phyloP scores from a whole-genome alignment of 768 basidiomycete species.

The Collybia nuda region DNA sequence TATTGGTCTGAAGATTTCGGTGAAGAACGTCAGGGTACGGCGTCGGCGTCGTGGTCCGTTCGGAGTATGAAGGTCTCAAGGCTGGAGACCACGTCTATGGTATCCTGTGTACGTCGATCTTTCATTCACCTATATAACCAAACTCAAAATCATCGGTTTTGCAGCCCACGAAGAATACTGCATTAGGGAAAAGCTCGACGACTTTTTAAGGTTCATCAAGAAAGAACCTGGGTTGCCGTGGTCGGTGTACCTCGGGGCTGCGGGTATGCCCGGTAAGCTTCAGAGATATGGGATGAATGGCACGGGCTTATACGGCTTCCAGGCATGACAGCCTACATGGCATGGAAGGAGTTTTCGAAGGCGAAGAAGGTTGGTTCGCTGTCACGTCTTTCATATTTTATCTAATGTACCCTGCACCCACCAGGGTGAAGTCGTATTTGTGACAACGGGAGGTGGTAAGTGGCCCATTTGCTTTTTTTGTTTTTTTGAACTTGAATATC shows the following conservation, averaged over 20 bases:
- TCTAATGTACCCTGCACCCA: background rate
- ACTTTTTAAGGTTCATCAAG: constrained; percentile 25
- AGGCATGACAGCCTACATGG: constrained; percentile 40
- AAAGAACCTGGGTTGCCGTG: constrained; percentile 48
- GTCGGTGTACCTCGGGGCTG: constrained; percentile 47
- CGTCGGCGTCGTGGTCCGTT: constrained; percentile 45
- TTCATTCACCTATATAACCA: background rate
- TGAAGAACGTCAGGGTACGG: constrained; percentile 20
- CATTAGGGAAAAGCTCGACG: constrained; percentile 20
- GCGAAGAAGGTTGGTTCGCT: constrained; percentile 31
- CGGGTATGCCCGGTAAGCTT: constrained; percentile 52
- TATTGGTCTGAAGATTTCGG: constrained; percentile 15
- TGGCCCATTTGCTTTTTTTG: background rate
- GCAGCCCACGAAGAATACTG: constrained; percentile 38
- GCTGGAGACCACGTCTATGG: constrained; percentile 44
- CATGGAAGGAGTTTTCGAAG: constrained; percentile 38
- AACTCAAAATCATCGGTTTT: background rate
- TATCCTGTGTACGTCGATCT: constrained; percentile 18
- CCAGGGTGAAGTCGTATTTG: constrained; percentile 41
- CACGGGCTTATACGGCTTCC: background rate
- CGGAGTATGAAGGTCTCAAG: constrained; percentile 30
- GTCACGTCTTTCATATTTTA: background rate
- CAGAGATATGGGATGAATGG: no score
- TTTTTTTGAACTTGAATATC: background rate
- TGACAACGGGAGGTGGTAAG: constrained; percentile 38